Percentiles rank a stretch among this genome's conserved stretches.
Evolutionary conservation across 2,329 filamentous ascomycete genomes (phyloP).

Genomic region (Ophiostoma ips): DNA sequence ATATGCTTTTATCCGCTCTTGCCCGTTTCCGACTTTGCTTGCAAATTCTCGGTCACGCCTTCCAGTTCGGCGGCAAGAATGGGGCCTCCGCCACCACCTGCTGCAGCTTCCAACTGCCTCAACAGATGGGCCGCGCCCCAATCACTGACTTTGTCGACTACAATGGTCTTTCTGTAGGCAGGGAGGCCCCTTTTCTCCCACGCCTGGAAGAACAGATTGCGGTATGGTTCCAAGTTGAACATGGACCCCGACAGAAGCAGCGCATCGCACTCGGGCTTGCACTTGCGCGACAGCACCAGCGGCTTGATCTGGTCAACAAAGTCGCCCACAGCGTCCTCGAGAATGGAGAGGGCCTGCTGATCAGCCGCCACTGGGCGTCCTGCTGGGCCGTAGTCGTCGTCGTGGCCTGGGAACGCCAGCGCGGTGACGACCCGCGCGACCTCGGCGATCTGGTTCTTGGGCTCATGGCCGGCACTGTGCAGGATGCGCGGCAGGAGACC

Average conservation of each 20-base stretch:
- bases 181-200: constrained; percentile 2
- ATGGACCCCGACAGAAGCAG: constrained; percentile 6
- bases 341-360: neutral
- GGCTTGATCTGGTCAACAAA: constrained; percentile 3
- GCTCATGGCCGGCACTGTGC: constrained; percentile 2
- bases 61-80: neutral
- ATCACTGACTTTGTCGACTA: neutral
- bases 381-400: no score
- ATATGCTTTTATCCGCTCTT: no score
- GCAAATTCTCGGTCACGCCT: neutral
- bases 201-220: constrained; percentile 1
- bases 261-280: neutral
- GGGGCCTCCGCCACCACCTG: neutral
- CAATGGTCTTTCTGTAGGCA: constrained; percentile 1
- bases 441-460: constrained; percentile 8
- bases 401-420: neutral
- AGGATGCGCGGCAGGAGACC: constrained; percentile 5
- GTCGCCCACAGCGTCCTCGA: neutral
- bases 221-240: constrained; percentile 4
- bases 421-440: constrained; percentile 4
- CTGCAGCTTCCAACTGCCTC: neutral
- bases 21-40: no score
- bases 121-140: neutral
- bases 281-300: constrained; percentile 2
- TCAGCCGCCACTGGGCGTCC: neutral